Evolutionary conservation across 257 asterid species (phyloP).

Genomic region (Solanum tacnaense): DNA sequence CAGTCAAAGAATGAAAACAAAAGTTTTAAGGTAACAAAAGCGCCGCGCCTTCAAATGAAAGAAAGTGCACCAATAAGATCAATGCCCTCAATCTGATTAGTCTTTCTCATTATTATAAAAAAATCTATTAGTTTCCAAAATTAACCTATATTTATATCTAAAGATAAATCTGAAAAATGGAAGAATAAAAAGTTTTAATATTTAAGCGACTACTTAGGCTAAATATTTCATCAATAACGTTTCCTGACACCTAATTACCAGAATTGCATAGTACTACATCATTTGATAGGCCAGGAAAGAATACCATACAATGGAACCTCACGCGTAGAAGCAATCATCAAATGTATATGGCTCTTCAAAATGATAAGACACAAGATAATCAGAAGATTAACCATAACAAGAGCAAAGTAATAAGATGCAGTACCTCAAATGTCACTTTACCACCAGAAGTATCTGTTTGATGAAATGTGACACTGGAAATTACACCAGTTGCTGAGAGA

Average conservation of each 20-base stretch:
- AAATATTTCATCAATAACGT: neutral
- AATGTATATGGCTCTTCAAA: neutral
- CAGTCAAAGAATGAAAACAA: neutral
- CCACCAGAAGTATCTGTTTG: slow-evolving; percentile 79
- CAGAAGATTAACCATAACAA: neutral
- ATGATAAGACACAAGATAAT: neutral
- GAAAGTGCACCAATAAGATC: neutral
- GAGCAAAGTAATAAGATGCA: neutral
- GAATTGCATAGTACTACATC: neutral
- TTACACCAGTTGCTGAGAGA: slow-evolving; percentile 65
- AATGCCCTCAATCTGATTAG: neutral
- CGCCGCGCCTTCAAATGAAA: neutral
- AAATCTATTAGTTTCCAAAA: neutral
- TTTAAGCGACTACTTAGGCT: neutral
- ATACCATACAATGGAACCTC: neutral
- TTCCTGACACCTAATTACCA: neutral
- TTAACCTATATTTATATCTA: neutral
- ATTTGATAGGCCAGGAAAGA: neutral
- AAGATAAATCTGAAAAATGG: neutral
- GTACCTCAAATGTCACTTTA: slow-evolving; percentile 68
- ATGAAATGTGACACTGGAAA: slow-evolving; percentile 64
- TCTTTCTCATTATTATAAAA: neutral
- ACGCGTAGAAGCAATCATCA: neutral
- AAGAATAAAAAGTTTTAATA: neutral
- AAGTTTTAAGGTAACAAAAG: neutral